Percentiles rank a stretch among this genome's conserved stretches.
These are phyloP conservation scores for Suillus discolor DNA, from an alignment of 768 basidiomycete genomes.

Conservation along the genomic window DNA sequence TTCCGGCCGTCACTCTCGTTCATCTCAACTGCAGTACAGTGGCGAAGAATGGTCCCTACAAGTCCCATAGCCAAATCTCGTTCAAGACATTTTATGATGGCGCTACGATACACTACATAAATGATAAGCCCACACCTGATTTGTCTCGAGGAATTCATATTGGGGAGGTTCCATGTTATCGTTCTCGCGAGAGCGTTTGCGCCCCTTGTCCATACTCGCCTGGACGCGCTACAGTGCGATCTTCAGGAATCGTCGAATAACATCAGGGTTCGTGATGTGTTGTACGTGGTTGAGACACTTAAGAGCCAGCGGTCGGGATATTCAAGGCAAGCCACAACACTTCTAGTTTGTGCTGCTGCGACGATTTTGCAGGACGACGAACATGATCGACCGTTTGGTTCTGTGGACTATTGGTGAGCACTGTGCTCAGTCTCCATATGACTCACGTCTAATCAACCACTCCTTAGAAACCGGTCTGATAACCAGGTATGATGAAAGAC, in stretches of 20 bases:
- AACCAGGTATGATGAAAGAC: no score
- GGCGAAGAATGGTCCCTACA: constrained; percentile 2
- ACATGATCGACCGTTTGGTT: no score
- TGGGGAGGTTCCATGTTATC: constrained; percentile 15
- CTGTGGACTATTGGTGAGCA: no score
- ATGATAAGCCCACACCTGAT: not conserved
- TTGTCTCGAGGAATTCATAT: constrained; percentile 21
- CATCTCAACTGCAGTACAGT: constrained; percentile 22
- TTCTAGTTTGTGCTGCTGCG: no score
- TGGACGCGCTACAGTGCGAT: constrained; percentile 23
- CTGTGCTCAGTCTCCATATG: no score
- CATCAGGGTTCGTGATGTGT: constrained; percentile 26
- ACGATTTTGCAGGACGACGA: no score
- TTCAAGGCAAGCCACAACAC: no score
- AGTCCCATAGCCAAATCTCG: not conserved
- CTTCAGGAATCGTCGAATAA: constrained; percentile 25
- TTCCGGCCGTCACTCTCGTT: constrained; percentile 16
- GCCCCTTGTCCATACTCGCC: constrained; percentile 24
- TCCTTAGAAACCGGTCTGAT: no score
- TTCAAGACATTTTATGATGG: not conserved
- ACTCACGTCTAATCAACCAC: no score
- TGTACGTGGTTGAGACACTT: constrained; percentile 26
- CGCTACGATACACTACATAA: constrained; percentile 9
- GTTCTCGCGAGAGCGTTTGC: constrained; percentile 16
- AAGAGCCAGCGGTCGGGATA: no score